phyloP scores from a whole-genome alignment of 2,329 filamentous ascomycete species.

The Talaromyces sp. region DNA sequence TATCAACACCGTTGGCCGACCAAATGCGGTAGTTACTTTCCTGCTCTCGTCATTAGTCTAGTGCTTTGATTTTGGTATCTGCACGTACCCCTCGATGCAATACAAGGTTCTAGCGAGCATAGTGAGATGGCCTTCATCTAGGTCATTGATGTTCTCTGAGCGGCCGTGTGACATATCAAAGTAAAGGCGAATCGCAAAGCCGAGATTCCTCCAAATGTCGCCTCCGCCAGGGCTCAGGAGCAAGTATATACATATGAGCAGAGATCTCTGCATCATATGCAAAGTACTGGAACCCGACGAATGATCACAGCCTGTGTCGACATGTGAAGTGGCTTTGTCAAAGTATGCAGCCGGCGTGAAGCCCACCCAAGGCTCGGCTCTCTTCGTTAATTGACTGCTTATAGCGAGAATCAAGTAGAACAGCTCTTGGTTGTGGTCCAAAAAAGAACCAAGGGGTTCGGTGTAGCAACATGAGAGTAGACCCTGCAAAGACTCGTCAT shows the following conservation, averaged over 20 bases:
- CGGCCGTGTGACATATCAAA: conserved; percentile 6
- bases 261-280: conserved; percentile 5
- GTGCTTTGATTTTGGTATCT: neutral
- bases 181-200: conserved; percentile 5
- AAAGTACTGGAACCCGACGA: conserved; percentile 4
- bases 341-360: conserved; percentile 4
- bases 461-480: conserved; percentile 4
- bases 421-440: conserved; percentile 2
- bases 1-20: conserved; percentile 4
- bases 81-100: conserved; percentile 4
- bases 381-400: conserved; percentile 5
- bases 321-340: conserved; percentile 4
- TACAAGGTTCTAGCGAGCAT: conserved; percentile 6
- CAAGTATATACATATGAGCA: conserved; percentile 4
- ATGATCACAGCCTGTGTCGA: conserved; percentile 3
- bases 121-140: conserved; percentile 6
- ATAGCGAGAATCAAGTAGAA: conserved; percentile 6
- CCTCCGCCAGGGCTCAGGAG: conserved; percentile 2
- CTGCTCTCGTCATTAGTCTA: neutral
- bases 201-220: conserved; percentile 4
- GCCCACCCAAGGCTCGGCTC: neutral
- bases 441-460: conserved; percentile 2
- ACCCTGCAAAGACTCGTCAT: neutral
- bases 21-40: conserved; percentile 4
- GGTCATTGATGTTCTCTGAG: conserved; percentile 1